Evolutionary conservation across 2,329 filamentous ascomycete genomes (phyloP).

Genomic region (Phoma sp.): DNA sequence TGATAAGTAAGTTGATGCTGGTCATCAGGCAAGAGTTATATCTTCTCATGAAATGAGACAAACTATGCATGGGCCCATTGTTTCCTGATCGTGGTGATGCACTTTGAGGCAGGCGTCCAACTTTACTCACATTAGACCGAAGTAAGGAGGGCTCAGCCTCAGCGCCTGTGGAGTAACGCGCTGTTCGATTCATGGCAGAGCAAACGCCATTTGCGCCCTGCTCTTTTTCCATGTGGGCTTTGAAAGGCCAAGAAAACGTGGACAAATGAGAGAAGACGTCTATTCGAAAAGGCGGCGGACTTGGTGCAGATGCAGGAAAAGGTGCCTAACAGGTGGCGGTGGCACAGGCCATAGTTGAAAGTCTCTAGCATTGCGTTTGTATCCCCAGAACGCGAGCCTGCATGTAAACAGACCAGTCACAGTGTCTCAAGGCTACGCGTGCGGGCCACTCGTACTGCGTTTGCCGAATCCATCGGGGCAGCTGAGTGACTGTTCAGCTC

Average conservation of each 20-base stretch:
- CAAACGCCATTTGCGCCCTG: conserved; percentile 24
- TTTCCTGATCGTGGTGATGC: conserved; percentile 24
- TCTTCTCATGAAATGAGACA: conserved; percentile 30
- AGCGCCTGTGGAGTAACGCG: conserved; percentile 32
- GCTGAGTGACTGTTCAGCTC: conserved; percentile 37
- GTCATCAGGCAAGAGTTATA: conserved; percentile 37
- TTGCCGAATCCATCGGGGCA: conserved; percentile 26
- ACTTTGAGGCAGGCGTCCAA: conserved; percentile 34
- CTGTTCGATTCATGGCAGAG: conserved; percentile 18
- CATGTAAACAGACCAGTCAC: conserved; percentile 22
- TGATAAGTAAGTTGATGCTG: conserved; percentile 17
- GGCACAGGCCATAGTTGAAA: conserved; percentile 29
- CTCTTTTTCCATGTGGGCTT: conserved; percentile 13
- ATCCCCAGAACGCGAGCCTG: conserved; percentile 21
- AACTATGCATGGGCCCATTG: conserved; percentile 26
- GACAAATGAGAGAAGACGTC: conserved; percentile 24
- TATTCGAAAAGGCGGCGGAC: conserved; percentile 18
- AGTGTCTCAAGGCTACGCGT: conserved; percentile 23
- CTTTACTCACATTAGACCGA: conserved; percentile 27
- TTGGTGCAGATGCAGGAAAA: conserved; percentile 14
- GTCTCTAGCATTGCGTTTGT: conserved; percentile 14
- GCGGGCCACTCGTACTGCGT: conserved; percentile 26
- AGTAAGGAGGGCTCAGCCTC: conserved; percentile 39
- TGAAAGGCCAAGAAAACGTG: conserved; percentile 14
- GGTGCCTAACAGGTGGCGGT: conserved; percentile 30